Base-by-base conservation (phyloP, 2,329 filamentous ascomycete species). In the Elsinoe batatas region DNA sequence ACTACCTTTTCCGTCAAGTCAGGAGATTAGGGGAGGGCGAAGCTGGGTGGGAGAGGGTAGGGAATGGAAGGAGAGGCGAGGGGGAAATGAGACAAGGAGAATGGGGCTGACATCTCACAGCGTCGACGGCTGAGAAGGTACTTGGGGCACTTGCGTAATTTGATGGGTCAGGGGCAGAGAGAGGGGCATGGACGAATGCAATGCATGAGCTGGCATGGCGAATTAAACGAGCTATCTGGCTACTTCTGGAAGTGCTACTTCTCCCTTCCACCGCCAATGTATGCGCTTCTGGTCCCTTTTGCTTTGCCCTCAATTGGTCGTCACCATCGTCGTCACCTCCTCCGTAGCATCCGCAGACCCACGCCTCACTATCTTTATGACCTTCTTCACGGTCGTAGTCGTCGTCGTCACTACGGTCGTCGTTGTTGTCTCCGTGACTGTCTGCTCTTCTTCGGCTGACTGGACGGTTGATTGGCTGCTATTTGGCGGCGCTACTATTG, bases 61-160 rank as follows among this genome's bases (percentile, higher is more conserved):
- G 11, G 15, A 3, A 18, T 18, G 11, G 17, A 1, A 40, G 20
- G 11, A 5, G 40, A 3, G 12, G 15, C 22, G 13, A 5, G 3
- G 13, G 20, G 30, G 17, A 22, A 12, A n/a, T 10, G 26, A 44
- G 38, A 18, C 8, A 7, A 17, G 15, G 33, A 59, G 61, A 53
- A 58, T 37, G 40, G 57, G 57, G 15, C 37, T 61, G 10, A 44
- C 18, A 3, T 13, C 3, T 18, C 11, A 44, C 38, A 60, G 61
- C 57, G 54, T 58, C 56, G 6, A 50, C 57, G 3, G 59, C 58
- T 8, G 59, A 60, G 43, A 63, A 60, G 26, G 58, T 63, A 7
- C 56, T 61, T 10, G 56, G 47, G 15, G 35, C 33, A 10, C 46
- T 35, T 22, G 15, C 26, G 13, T 49, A 20, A 47, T 26, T 3